phyloP scores from a whole-genome alignment of 2,329 filamentous ascomycete genomes.

The Cladophialophora carrionii region DNA sequence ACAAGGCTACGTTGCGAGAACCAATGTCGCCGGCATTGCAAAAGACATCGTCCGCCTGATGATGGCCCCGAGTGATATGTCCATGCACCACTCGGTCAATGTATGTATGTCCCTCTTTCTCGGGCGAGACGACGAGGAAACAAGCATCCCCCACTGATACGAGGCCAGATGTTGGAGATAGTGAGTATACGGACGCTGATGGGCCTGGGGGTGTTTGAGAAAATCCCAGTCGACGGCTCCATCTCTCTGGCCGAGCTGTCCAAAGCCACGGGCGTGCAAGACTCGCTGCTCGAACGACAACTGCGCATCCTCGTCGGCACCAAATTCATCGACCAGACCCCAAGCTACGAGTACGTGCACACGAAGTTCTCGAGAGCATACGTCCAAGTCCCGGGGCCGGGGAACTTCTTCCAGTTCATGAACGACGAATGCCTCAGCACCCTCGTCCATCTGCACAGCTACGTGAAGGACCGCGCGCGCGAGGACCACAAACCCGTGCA shows the following conservation, averaged over 20 bases:
- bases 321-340: constrained; percentile 25
- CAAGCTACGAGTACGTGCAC: constrained; percentile 20
- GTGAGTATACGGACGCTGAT: constrained; percentile 36
- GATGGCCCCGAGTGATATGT: constrained; percentile 25
- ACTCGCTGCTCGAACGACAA: constrained; percentile 29
- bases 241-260: constrained; percentile 24
- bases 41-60: constrained; percentile 24
- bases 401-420: constrained; percentile 29
- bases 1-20: constrained; percentile 15
- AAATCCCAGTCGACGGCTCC: constrained; percentile 36
- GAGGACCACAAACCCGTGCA: constrained; percentile 19
- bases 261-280: constrained; percentile 18
- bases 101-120: constrained; percentile 15
- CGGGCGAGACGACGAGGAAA: background rate
- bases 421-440: constrained; percentile 23
- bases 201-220: constrained; percentile 36
- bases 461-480: constrained; percentile 19
- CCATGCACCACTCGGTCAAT: constrained; percentile 23
- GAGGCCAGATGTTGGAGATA: constrained; percentile 32
- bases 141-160: background rate
- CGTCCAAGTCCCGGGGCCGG: constrained; percentile 20
- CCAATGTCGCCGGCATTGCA: constrained; percentile 20
- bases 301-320: constrained; percentile 25
- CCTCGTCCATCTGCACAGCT: constrained; percentile 22
- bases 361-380: constrained; percentile 29